phyloP scores from a whole-genome alignment of 2,329 filamentous ascomycete genomes.

The Penicillium sp. region DNA sequence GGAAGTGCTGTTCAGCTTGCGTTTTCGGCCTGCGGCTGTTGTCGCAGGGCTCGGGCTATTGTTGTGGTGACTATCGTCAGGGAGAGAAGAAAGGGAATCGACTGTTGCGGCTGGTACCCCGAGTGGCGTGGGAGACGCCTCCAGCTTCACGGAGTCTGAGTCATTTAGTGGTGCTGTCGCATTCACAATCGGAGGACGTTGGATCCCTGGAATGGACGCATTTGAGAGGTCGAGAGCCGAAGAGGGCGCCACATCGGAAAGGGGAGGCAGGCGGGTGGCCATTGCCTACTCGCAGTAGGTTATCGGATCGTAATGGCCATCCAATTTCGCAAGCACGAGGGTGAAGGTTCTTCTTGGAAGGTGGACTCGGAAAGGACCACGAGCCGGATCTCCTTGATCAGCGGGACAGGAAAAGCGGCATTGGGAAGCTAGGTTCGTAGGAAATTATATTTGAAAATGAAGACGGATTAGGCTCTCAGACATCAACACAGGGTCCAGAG shows the following conservation, averaged over 20 bases:
- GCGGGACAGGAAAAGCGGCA: conserved; percentile 8
- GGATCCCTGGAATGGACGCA: conserved; percentile 12
- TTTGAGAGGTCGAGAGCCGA: conserved; percentile 27
- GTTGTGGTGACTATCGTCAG: conserved; percentile 20
- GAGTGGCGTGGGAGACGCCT: conserved; percentile 34
- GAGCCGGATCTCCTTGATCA: conserved; percentile 16
- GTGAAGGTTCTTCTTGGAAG: conserved; percentile 4
- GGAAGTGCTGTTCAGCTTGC: conserved; percentile 47
- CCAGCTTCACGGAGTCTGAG: conserved; percentile 27
- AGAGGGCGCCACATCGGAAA: conserved; percentile 34
- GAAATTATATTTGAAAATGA: not conserved
- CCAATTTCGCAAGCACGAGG: conserved; percentile 22
- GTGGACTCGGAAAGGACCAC: conserved; percentile 13
- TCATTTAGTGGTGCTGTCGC: conserved; percentile 17
- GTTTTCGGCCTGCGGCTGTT: conserved; percentile 42
- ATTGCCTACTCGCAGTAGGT: conserved; percentile 38
- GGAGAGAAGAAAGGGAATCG: conserved; percentile 27
- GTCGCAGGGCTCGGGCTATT: conserved; percentile 23
- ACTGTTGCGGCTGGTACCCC: conserved; percentile 27
- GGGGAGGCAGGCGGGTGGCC: conserved; percentile 36
- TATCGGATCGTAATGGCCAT: conserved; percentile 34
- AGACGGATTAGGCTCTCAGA: not conserved
- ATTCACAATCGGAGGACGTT: conserved; percentile 13
- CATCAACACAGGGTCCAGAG: not conserved
- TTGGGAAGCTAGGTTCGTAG: conserved; percentile 4